Conservation (phyloP, 1,284 basidiomycete genomes). For the Butyriboletus appendiculatus region DNA sequence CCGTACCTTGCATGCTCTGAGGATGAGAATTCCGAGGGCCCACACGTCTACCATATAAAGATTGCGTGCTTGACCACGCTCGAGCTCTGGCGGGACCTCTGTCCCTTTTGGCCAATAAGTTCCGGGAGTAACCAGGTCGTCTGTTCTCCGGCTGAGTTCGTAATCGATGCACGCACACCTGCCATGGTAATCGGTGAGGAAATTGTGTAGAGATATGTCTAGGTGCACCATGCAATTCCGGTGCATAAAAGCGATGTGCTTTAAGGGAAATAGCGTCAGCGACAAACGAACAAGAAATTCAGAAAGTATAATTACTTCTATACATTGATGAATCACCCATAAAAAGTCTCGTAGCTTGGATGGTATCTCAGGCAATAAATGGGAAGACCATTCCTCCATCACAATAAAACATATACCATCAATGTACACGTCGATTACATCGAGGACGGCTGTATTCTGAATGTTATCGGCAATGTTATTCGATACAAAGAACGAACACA, state of each 20-base stretch:
- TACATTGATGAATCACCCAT: conserved; percentile 59
- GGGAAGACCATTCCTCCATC: conserved; percentile 77
- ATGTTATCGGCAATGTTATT: conserved; percentile 4
- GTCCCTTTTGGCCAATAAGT: conserved; percentile 52
- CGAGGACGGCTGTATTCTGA: conserved; percentile 54
- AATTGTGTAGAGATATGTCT: conserved; percentile 68
- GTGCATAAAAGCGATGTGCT: conserved; percentile 75
- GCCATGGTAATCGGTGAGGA: conserved; percentile 62
- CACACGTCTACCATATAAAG: conserved; percentile 74
- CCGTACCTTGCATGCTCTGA: conserved; percentile 63
- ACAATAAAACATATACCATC: conserved; percentile 65
- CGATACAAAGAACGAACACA: conserved; percentile 37
- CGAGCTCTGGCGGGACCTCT: conserved; percentile 71
- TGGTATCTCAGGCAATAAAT: conserved; percentile 52
- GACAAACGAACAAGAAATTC: background rate
- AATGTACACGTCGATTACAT: conserved; percentile 54
- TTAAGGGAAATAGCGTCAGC: conserved; percentile 3
- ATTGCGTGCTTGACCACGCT: conserved; percentile 48
- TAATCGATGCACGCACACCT: conserved; percentile 74
- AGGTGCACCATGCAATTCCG: conserved; percentile 62
- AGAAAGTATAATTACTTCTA: conserved; percentile 48
- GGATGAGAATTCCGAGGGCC: conserved; percentile 62
- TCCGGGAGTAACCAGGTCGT: conserved; percentile 38
- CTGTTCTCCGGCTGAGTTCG: conserved; percentile 60
- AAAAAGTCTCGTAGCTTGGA: conserved; percentile 56